Evolutionary conservation across 1,284 basidiomycete species (phyloP).

Genomic region (Sutorius eximius): DNA sequence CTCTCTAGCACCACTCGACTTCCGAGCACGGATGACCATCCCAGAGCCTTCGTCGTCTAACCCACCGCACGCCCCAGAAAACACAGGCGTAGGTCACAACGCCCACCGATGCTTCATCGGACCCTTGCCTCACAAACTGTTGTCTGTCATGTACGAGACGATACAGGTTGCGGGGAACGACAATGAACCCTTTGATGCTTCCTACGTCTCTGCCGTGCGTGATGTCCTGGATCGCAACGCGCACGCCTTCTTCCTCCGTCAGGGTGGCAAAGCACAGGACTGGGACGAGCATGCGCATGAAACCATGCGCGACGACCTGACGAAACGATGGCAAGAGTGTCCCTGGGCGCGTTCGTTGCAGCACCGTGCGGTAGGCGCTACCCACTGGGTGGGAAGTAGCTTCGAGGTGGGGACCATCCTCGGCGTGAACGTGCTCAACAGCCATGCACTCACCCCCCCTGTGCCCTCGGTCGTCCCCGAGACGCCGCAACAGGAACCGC

Average conservation of each 20-base stretch:
- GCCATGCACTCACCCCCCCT: slow-evolving; percentile 8
- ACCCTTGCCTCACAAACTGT: slow-evolving; percentile 60
- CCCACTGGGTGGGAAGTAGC: slow-evolving; percentile 67
- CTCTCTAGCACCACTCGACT: background rate
- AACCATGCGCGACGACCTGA: slow-evolving; percentile 54
- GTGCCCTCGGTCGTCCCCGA: background rate
- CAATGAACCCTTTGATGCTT: slow-evolving; percentile 35
- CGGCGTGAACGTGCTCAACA: slow-evolving; percentile 33
- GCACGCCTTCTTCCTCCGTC: slow-evolving; percentile 57
- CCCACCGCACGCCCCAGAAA: background rate
- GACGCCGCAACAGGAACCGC: slow-evolving; percentile 3
- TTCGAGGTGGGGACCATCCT: slow-evolving; percentile 67
- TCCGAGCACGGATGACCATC: slow-evolving; percentile 4
- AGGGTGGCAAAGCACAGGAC: slow-evolving; percentile 61
- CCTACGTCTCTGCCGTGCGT: slow-evolving; percentile 36
- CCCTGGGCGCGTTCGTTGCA: slow-evolving; percentile 59
- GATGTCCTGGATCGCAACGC: slow-evolving; percentile 55
- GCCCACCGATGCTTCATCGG: slow-evolving; percentile 56
- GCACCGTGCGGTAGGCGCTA: slow-evolving; percentile 27
- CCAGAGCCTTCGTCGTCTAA: slow-evolving; percentile 1
- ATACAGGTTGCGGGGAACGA: slow-evolving; percentile 14
- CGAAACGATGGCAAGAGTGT: slow-evolving; percentile 60
- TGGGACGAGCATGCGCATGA: slow-evolving; percentile 61
- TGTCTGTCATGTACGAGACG: slow-evolving; percentile 30
- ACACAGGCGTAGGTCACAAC: slow-evolving; percentile 2